Base-by-base conservation (phyloP, 306 rosid species). In the Alnus glutinosa region DNA sequence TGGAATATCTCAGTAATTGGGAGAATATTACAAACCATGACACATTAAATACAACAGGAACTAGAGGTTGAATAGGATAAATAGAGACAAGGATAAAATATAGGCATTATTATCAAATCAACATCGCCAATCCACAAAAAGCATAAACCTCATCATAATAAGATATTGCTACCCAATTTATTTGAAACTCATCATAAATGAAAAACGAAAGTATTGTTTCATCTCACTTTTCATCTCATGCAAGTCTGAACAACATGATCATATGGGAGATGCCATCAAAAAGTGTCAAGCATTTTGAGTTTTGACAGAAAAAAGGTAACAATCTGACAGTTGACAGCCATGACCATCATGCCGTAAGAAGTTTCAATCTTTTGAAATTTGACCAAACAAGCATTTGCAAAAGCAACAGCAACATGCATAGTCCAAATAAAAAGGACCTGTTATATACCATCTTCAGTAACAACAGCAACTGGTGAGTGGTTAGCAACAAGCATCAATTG, bases 21-120 rank as follows among this genome's bases (percentile, higher is more conserved):
- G 12, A 78, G 71, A 71, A 77, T 55, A 51, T 49, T 81, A 19
- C 73, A 79, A 18, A 67, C 32, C 81, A 13, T 23, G 42, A 18
- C 12, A 28, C 58, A 72, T 63, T 3, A 23, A 23, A 70, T 74
- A 52, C 48, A 55, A 42, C 46, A 42, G 64, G 73, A 75, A 34
- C 57, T 59, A 66, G 30, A 9, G 46, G 54, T 68, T 50, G 73
- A 51, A 34, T 8, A 67, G n/a, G 50, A 42, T 0, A 46, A 75
- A 70, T 55, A 30, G 34, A 52, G 59, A 55, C 3, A 42, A 18
- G 30, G 2, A 39, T 30, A 67, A 39, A n/a, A 16, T 13, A 67
- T 42, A 9, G 50, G 50, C 71, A 39, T 9, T 37, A 67, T 67
- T 23, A 34, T 15, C 28, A 16, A 37, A 39, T 37, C 48, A 11